Conservation (phyloP, 257 asterid genomes). For the Solanum chiquidenum region DNA sequence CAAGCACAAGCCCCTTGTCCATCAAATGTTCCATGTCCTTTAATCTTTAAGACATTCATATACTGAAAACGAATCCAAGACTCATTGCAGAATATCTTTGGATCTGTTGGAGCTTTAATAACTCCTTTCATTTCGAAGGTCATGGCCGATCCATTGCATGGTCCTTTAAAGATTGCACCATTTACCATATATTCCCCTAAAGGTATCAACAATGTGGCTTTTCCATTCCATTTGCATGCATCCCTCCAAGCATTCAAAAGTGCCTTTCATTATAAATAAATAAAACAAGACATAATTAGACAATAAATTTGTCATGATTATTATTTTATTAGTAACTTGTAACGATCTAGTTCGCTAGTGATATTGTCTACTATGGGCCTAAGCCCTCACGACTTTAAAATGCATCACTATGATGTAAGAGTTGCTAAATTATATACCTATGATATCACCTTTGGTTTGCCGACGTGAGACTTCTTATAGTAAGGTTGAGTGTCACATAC, state of each 20-base stretch:
- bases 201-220: not conserved
- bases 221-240: not conserved
- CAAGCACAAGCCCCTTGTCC: conserved; percentile 1
- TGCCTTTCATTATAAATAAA: not conserved
- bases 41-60: not conserved
- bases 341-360: not conserved
- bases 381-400: too few relatives aligned
- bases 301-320: not conserved
- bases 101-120: conserved; percentile 1
- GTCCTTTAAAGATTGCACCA: not conserved
- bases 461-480: not conserved
- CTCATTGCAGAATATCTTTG: not conserved
- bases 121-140: not conserved
- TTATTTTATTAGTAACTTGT: not conserved
- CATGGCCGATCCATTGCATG: not conserved
- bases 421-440: not conserved
- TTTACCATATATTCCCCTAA: not conserved
- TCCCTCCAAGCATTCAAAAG: not conserved
- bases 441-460: not conserved
- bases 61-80: not conserved
- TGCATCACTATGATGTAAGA: not conserved
- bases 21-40: conserved; percentile 1
- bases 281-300: not conserved
- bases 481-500: not conserved
- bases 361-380: not conserved